Evolutionary conservation across 2,329 filamentous ascomycete genomes (phyloP), one percentile per base, ranked within the genome.

Genomic region (Monosporascus sp.): DNA sequence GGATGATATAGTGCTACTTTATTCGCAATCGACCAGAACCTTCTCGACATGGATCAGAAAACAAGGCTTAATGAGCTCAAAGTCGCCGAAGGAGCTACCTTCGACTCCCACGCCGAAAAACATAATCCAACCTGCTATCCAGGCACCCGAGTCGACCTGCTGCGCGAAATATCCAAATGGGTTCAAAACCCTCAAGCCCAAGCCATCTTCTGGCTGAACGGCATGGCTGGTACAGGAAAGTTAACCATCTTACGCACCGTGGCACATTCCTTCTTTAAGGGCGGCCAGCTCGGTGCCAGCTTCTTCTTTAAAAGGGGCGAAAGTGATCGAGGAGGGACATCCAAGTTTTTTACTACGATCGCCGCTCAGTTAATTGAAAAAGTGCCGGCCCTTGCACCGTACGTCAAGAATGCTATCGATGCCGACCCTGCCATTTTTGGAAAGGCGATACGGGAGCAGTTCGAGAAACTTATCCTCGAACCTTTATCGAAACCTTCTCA

Each of bases 221-320:
- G 70, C 4, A 69, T 71, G 63, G 71, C 68, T 1, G 70, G 71
- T 1, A 73, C 68, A 0, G 70, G 71, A 2, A 74, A 74, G 49
- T 74, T 71, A 1, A 74, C 70, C 7, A 68, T 74, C 5, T 65
- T 68, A 6, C 68, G 64, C 0, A 71, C 69, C 1, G 31, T 71
- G 2, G 67, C 68, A 20, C 41, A 48, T 31, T n/a, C 1, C 54
- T 57, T 6, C 37, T 18, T n/a, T 22, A 20, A 54, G 0, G 27
- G 15, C 6, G 38, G 53, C 2, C 20, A 27, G 0, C 58, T 66
- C n/a, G n/a, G n/a, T n/a, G n/a, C n/a, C n/a, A n/a, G n/a, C n/a
- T n/a, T n/a, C n/a, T n/a, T n/a, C n/a, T 78, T 78, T 60, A 74
- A 73, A 24, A 24, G 64, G 54, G 71, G 68, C 2, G 70, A 73